A percentile compares a stretch with the other conserved stretches of the same genome.
Evolutionary conservation across 2,329 filamentous ascomycete genomes (phyloP).

Genomic region (Ceratocystis ficicola): DNA sequence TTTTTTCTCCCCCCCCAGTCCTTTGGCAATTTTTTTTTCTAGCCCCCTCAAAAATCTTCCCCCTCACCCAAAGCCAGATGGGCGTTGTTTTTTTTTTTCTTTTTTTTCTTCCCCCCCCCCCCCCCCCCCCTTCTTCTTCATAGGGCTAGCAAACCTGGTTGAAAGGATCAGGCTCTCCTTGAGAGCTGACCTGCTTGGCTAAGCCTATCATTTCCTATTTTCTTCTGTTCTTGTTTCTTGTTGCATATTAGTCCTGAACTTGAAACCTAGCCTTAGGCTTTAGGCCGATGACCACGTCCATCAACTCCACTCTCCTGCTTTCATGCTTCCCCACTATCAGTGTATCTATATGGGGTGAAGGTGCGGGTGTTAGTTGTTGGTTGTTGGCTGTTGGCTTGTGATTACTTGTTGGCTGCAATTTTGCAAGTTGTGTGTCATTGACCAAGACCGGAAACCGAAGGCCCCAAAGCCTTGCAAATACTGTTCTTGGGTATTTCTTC

Average conservation of each 20-base stretch:
- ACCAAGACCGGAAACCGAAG: too few relatives aligned
- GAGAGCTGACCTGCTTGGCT: background rate
- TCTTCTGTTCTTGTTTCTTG: background rate
- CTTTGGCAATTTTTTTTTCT: too few relatives aligned
- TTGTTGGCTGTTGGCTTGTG: too few relatives aligned
- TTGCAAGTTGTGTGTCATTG: too few relatives aligned
- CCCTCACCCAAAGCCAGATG: too few relatives aligned
- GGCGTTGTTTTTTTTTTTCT: too few relatives aligned
- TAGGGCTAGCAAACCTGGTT: constrained; percentile 9
- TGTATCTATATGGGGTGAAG: background rate
- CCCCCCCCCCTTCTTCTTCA: background rate
- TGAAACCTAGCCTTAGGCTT: constrained; percentile 2
- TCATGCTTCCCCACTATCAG: background rate
- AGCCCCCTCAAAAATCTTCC: too few relatives aligned
- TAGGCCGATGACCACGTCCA: background rate
- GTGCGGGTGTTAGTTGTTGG: too few relatives aligned
- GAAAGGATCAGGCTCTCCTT: constrained; percentile 1
- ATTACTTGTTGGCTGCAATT: too few relatives aligned
- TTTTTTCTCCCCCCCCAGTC: too few relatives aligned
- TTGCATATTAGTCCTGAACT: background rate
- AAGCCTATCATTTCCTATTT: background rate
- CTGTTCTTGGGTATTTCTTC: too few relatives aligned
- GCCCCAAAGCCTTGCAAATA: too few relatives aligned
- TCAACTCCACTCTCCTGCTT: background rate
- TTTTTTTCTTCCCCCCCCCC: background rate